phyloP scores from a whole-genome alignment of 1,284 basidiomycete species.

The Rhizoctonia solani region DNA sequence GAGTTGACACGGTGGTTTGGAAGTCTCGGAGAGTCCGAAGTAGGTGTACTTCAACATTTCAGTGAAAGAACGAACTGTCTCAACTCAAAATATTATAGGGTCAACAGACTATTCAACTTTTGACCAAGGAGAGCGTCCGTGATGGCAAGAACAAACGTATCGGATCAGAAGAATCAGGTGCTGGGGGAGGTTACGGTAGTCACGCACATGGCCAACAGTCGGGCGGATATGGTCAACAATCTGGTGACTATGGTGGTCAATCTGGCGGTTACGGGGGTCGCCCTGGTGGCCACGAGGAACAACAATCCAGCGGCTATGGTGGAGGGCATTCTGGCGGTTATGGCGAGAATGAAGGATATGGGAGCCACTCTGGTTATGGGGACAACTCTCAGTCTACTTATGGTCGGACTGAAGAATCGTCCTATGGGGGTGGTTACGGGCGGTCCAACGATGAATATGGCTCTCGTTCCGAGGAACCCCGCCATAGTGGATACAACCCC shows the following conservation, averaged over 20 bases:
- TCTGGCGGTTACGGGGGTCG: slow-evolving; percentile 1
- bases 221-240: slow-evolving; percentile 23
- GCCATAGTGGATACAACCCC: slow-evolving; percentile 21
- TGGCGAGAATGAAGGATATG: slow-evolving; percentile 6
- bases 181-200: not conserved
- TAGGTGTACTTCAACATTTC: slow-evolving; percentile 48
- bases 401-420: not conserved
- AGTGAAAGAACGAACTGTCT: not conserved
- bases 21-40: slow-evolving; percentile 52
- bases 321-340: slow-evolving; percentile 16
- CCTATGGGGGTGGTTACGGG: slow-evolving; percentile 42
- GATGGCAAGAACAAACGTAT: slow-evolving; percentile 49
- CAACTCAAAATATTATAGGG: slow-evolving; percentile 2
- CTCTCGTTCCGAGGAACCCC: slow-evolving; percentile 19
- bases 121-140: slow-evolving; percentile 41
- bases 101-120: slow-evolving; percentile 1
- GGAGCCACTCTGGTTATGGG: slow-evolving; percentile 10
- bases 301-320: slow-evolving; percentile 27
- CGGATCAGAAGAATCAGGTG: slow-evolving; percentile 45
- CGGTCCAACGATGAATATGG: slow-evolving; percentile 37
- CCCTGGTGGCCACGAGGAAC: slow-evolving; percentile 23
- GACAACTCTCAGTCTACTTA: slow-evolving; percentile 4
- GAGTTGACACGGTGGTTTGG: slow-evolving; percentile 62
- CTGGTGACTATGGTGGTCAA: slow-evolving; percentile 25
- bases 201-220: too few relatives aligned